A percentile compares a stretch with the other conserved stretches of the same genome.
phyloP scores from a whole-genome alignment of 2,329 filamentous ascomycete genomes.

The Teratosphaeria pseudoeucalypti region DNA sequence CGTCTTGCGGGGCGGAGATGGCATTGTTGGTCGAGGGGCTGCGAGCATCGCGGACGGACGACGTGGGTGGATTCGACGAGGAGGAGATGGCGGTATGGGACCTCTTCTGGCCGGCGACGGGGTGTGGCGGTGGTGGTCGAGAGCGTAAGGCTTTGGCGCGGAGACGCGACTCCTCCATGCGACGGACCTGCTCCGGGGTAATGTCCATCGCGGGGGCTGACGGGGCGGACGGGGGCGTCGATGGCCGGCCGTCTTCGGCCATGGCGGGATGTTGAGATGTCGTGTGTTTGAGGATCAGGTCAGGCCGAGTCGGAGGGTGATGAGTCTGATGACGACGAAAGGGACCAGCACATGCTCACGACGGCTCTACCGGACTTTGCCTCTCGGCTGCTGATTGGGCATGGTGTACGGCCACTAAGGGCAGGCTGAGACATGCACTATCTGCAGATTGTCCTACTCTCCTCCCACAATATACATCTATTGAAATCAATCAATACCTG shows the following conservation, averaged over 20 bases:
- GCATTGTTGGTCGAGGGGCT: slow-evolving; percentile 23
- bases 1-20: slow-evolving; percentile 30
- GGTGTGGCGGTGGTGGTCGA: slow-evolving; percentile 55
- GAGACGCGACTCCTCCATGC: slow-evolving; percentile 71
- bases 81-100: slow-evolving; percentile 45
- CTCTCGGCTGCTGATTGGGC: not conserved
- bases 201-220: slow-evolving; percentile 35
- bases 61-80: slow-evolving; percentile 32
- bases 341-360: not conserved
- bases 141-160: slow-evolving; percentile 79
- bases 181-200: slow-evolving; percentile 51
- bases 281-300: not conserved
- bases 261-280: slow-evolving; percentile 8
- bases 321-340: too few relatives aligned
- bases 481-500: not conserved
- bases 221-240: slow-evolving; percentile 37
- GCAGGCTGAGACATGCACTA: not conserved
- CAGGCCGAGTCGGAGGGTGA: not conserved
- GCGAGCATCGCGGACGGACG: slow-evolving; percentile 59
- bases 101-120: slow-evolving; percentile 56
- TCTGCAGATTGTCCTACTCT: not conserved
- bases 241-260: slow-evolving; percentile 29
- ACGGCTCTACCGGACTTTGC: not conserved
- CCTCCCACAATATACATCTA: not conserved
- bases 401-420: not conserved